Evolutionary conservation across 768 basidiomycete genomes (phyloP).

Genomic region (Paxillus rubicundulus): DNA sequence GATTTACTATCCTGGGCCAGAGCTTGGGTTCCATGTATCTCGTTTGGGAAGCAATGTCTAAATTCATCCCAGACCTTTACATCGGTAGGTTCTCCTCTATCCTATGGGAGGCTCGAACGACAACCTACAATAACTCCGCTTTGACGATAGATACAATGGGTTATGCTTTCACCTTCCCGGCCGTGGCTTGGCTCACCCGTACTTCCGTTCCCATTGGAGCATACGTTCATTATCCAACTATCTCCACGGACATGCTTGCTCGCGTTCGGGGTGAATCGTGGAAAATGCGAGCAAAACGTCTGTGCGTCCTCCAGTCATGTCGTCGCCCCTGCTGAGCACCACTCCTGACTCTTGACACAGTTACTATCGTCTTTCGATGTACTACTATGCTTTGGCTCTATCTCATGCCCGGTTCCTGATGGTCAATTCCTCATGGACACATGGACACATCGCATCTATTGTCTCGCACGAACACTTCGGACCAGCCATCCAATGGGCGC

Average conservation of each 20-base stretch:
- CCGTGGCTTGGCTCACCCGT: slow-evolving; percentile 54
- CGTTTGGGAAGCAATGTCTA: slow-evolving; percentile 77
- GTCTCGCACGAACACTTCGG: slow-evolving; percentile 52
- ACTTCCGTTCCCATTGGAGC: slow-evolving; percentile 74
- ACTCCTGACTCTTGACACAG: slow-evolving; percentile 35
- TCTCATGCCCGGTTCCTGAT: slow-evolving; percentile 73
- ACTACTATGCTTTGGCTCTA: slow-evolving; percentile 74
- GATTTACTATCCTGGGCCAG: slow-evolving; percentile 92
- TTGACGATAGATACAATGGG: slow-evolving; percentile 86
- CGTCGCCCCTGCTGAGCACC: neutral
- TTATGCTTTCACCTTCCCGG: slow-evolving; percentile 89
- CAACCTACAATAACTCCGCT: slow-evolving; percentile 1
- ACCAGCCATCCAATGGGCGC: slow-evolving; percentile 44
- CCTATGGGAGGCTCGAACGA: neutral
- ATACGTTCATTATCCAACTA: slow-evolving; percentile 96
- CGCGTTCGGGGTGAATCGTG: slow-evolving; percentile 51
- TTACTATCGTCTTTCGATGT: slow-evolving; percentile 89
- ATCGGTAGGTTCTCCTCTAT: slow-evolving; percentile 56
- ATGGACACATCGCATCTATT: slow-evolving; percentile 75
- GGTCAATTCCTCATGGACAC: slow-evolving; percentile 97
- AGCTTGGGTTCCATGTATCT: slow-evolving; percentile 84
- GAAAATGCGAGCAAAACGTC: slow-evolving; percentile 23
- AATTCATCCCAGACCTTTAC: slow-evolving; percentile 83
- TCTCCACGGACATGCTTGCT: slow-evolving; percentile 89
- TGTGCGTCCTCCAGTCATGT: slow-evolving; percentile 15